Evolutionary conservation across 2,329 filamentous ascomycete species (phyloP), one percentile per base, ranked within the genome.

Genomic region (Fusarium continuum): DNA sequence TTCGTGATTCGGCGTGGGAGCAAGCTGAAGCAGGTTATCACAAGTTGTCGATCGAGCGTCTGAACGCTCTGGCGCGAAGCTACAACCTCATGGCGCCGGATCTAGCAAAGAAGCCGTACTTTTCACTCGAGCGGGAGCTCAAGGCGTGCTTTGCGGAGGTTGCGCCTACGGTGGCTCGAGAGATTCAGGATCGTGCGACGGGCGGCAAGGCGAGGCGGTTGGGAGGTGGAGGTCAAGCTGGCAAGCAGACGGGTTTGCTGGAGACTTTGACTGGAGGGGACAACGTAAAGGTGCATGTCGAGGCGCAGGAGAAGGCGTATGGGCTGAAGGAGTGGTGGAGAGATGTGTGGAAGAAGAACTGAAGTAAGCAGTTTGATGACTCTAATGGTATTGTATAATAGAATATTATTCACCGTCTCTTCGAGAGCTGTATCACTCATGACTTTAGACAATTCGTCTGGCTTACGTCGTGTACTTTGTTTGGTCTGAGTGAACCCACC

Each of bases 61-160:
- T 98, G 52, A 98, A 98, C 76, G 76, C 79, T 25, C 82, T 96
- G 43, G 90, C 92, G 8, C 86, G 95, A 22, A 91, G 91, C 13
- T 99, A 99, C 80, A 98, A 98, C 70, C 85, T 98, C 4, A 94
- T 96, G 88, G 94, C 95, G 0, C 95, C 95, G 0, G 89, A 92
- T 50, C 83, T 97, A 2, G 93, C 94, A 3, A 96, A 95, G 77
- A 97, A 97, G 75, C 92, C 94, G 0, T 98, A 98, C 75, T 93
- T 92, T 72, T 88, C 83, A 3, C 85, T 98, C 8, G 86, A 93
- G 38, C 87, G 94, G 43, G 95, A 99, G 77, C 82, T 98, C 14
- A 83, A 83, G 25, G 82, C 85, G 4, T 97, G 93, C 74, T 98
- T 88, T 72, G 90, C 92, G 1, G 93, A 97, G 58, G 89, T 96